These are phyloP conservation scores for Pseudomassariella vexata DNA, from an alignment of 2,329 filamentous ascomycete genomes.

Conservation along the genomic window DNA sequence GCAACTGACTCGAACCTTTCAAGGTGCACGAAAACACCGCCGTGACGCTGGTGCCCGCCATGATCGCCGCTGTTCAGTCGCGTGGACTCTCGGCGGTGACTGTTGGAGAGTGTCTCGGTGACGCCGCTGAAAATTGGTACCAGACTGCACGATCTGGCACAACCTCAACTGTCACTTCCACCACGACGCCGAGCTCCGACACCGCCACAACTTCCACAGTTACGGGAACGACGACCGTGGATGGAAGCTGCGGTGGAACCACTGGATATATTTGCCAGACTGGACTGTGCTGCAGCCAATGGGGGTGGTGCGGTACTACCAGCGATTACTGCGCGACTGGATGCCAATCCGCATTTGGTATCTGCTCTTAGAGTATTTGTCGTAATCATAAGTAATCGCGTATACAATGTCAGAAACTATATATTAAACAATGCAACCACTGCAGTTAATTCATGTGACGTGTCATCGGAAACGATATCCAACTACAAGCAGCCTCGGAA, in stretches of 20 bases:
- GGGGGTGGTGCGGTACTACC: conserved; percentile 5
- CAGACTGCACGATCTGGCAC: neutral
- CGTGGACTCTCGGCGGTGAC: conserved; percentile 10
- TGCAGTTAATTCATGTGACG: no score
- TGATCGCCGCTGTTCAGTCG: neutral
- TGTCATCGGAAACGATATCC: no score
- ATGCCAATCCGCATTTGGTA: conserved; percentile 7
- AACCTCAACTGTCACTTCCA: neutral
- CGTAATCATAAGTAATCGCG: no score
- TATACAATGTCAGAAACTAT: no score
- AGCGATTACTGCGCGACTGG: conserved; percentile 8
- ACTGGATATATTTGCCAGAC: conserved; percentile 4
- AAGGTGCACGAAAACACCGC: no score
- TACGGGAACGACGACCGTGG: conserved; percentile 1
- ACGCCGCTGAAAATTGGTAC: conserved; percentile 10
- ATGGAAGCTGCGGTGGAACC: conserved; percentile 5
- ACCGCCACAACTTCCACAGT: neutral
- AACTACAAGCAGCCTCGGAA: no score
- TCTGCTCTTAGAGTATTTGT: conserved; percentile 5
- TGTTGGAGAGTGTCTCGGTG: conserved; percentile 11
- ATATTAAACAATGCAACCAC: no score
- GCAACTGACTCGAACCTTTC: no score
- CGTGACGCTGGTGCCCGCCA: no score
- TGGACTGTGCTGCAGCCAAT: conserved; percentile 7
- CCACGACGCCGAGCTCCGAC: neutral